Evolutionary conservation across 2,329 filamentous ascomycete species (phyloP).

Genomic region (Niveomyces coronatus): DNA sequence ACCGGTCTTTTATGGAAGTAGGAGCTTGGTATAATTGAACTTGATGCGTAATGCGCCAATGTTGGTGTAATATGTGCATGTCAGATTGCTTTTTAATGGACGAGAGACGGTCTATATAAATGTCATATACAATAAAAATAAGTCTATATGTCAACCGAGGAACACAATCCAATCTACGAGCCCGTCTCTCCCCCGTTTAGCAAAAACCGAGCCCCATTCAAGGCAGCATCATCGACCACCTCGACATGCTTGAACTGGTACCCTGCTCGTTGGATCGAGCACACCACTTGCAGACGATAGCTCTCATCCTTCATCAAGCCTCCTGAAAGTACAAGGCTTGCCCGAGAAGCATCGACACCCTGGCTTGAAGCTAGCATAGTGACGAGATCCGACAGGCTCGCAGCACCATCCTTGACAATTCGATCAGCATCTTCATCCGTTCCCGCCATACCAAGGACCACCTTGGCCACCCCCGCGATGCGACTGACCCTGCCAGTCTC

Average conservation of each 20-base stretch:
- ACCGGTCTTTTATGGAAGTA: too few relatives aligned
- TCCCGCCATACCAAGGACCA: slow-evolving; percentile 12
- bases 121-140: too few relatives aligned
- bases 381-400: slow-evolving; percentile 13
- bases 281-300: slow-evolving; percentile 10
- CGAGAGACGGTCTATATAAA: too few relatives aligned
- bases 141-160: too few relatives aligned
- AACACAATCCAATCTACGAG: too few relatives aligned
- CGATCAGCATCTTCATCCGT: slow-evolving; percentile 12
- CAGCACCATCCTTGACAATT: slow-evolving; percentile 13
- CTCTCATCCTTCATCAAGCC: slow-evolving; percentile 14
- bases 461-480: slow-evolving; percentile 14
- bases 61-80: too few relatives aligned
- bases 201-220: slow-evolving; percentile 11
- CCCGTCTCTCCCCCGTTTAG: too few relatives aligned
- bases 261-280: slow-evolving; percentile 7
- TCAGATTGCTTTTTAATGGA: too few relatives aligned
- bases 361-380: slow-evolving; percentile 11
- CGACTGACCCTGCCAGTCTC: slow-evolving; percentile 9
- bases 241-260: slow-evolving; percentile 12
- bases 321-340: slow-evolving; percentile 14
- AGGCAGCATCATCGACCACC: slow-evolving; percentile 11
- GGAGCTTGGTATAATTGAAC: too few relatives aligned
- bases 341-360: slow-evolving; percentile 10
- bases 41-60: too few relatives aligned